A percentile compares a stretch with the other conserved stretches of the same genome.
Evolutionary conservation across 805 yeast species (phyloP).

Genomic region (Candida boleticola): DNA sequence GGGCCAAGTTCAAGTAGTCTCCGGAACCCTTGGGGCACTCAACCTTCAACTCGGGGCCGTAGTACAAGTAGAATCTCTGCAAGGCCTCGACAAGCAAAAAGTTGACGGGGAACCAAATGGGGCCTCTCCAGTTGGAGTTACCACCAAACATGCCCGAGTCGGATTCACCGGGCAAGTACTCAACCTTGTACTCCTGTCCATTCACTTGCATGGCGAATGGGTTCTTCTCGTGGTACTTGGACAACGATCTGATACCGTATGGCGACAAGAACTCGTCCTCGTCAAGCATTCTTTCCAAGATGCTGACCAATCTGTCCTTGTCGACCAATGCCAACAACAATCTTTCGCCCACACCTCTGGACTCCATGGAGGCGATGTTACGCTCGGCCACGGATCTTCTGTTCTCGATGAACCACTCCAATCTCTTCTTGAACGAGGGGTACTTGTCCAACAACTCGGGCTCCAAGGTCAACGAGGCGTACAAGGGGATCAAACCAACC

Average conservation of each 20-base stretch:
- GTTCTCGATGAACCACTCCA: conserved; percentile 80
- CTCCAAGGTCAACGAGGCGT: conserved; percentile 85
- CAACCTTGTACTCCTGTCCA: conserved; percentile 67
- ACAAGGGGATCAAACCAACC: conserved; percentile 88
- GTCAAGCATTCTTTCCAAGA: conserved; percentile 77
- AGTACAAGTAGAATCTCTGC: conserved; percentile 83
- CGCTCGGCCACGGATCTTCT: conserved; percentile 68
- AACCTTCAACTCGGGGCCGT: conserved; percentile 80
- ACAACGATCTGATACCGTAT: conserved; percentile 84
- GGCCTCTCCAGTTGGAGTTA: conserved; percentile 96
- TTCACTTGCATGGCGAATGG: conserved; percentile 84
- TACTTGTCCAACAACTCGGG: conserved; percentile 75
- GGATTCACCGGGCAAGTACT: conserved; percentile 83
- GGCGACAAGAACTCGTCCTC: conserved; percentile 82
- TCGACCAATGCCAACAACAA: conserved; percentile 75
- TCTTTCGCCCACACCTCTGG: conserved; percentile 80
- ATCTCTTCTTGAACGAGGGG: conserved; percentile 78
- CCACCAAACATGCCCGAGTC: conserved; percentile 96
- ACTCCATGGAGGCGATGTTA: conserved; percentile 81
- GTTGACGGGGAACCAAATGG: conserved; percentile 94
- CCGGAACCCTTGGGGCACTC: conserved; percentile 90
- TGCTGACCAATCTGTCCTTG: conserved; percentile 73
- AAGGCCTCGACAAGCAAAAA: conserved; percentile 82
- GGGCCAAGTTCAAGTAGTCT: conserved; percentile 69
- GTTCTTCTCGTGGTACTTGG: conserved; percentile 79